phyloP scores from a whole-genome alignment of 2,329 filamentous ascomycete genomes.

The Pseudopithomyces chartarum region DNA sequence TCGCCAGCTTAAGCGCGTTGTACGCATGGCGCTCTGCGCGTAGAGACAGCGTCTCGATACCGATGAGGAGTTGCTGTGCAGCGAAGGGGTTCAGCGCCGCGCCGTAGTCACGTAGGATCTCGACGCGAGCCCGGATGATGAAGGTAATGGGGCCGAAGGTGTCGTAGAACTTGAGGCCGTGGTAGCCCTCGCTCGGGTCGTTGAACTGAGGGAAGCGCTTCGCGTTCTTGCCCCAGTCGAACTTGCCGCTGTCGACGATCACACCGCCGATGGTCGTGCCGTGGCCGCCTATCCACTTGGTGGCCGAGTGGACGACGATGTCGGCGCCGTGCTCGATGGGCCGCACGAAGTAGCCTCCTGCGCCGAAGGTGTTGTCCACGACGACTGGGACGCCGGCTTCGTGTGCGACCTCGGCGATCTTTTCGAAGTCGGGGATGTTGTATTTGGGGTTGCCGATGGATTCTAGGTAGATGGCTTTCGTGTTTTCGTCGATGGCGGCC shows the following conservation, averaged over 20 bases:
- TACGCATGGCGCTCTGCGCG: conserved; percentile 83
- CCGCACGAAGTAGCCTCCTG: conserved; percentile 84
- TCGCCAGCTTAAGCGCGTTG: conserved; percentile 80
- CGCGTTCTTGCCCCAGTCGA: conserved; percentile 87
- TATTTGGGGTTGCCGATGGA: conserved; percentile 93
- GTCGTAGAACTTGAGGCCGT: conserved; percentile 93
- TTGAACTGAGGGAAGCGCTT: conserved; percentile 91
- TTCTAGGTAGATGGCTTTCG: conserved; percentile 90
- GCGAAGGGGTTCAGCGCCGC: conserved; percentile 85
- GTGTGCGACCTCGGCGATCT: conserved; percentile 80
- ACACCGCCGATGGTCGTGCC: conserved; percentile 90
- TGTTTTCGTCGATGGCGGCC: conserved; percentile 85
- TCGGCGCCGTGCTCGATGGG: conserved; percentile 91
- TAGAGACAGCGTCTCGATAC: conserved; percentile 86
- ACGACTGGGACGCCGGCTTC: conserved; percentile 63
- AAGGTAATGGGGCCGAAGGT: conserved; percentile 84
- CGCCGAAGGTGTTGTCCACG: conserved; percentile 93
- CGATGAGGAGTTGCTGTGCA: conserved; percentile 88
- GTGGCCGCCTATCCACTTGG: conserved; percentile 97
- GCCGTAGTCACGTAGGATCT: conserved; percentile 87
- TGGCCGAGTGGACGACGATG: conserved; percentile 92
- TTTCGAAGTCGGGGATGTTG: conserved; percentile 90
- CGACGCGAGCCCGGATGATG: conserved; percentile 83
- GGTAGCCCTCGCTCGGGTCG: conserved; percentile 86
- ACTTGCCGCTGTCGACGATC: conserved; percentile 86